phyloP scores from a whole-genome alignment of 106 monocot genomes.

The Xerophyta viscosa region DNA sequence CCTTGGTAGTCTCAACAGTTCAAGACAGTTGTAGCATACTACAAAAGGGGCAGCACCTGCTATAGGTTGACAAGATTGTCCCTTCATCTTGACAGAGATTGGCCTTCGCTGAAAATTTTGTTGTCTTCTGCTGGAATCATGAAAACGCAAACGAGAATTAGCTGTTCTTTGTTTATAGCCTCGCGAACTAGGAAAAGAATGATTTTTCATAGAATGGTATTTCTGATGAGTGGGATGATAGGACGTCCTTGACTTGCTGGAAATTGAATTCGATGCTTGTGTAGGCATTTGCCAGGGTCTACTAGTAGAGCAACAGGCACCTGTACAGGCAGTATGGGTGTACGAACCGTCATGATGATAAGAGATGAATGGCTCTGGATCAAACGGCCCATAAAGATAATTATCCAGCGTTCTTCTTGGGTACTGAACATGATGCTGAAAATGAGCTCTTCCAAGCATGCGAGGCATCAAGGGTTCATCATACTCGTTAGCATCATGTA shows the following conservation, averaged over 20 bases:
- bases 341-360: constrained; percentile 58
- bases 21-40: constrained; percentile 68
- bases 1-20: constrained; percentile 64
- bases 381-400: constrained; percentile 27
- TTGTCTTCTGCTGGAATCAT: too few species aligned
- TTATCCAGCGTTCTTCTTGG: constrained; percentile 24
- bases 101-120: constrained; percentile 20
- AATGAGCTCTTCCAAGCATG: constrained; percentile 22
- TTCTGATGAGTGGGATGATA: constrained; percentile 28
- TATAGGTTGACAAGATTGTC: constrained; percentile 47
- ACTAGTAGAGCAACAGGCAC: constrained; percentile 45
- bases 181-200: constrained; percentile 17
- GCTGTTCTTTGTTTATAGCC: constrained; percentile 24
- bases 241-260: constrained; percentile 25
- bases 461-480: constrained; percentile 26
- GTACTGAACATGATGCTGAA: constrained; percentile 23
- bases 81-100: constrained; percentile 19
- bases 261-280: constrained; percentile 17
- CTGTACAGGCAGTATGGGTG: constrained; percentile 62
- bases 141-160: constrained; percentile 25
- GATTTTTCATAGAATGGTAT: constrained; percentile 24
- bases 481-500: constrained; percentile 37
- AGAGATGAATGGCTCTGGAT: constrained; percentile 46
- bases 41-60: constrained; percentile 78
- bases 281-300: constrained; percentile 30